phyloP scores from a whole-genome alignment of 306 rosid species.

The Geum urbanum region DNA sequence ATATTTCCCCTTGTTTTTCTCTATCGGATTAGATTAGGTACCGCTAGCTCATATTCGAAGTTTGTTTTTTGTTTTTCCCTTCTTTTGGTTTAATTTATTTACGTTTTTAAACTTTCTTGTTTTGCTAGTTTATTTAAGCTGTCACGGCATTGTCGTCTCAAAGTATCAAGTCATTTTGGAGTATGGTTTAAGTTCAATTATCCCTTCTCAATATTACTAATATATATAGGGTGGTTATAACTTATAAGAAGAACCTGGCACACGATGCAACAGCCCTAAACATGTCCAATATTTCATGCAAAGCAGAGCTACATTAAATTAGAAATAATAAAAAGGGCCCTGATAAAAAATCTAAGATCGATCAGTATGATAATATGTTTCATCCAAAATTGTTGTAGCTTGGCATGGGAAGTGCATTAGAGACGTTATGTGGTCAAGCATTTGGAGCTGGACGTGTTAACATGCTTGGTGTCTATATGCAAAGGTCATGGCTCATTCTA shows the following conservation, averaged over 20 bases:
- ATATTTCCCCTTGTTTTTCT: neutral
- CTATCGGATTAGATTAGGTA: neutral
- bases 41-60: neutral
- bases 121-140: neutral
- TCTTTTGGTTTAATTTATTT: neutral
- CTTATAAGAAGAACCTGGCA: too few species aligned
- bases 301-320: too few species aligned
- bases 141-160: neutral
- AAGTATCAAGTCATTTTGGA: neutral
- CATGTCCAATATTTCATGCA: too few species aligned
- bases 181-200: neutral
- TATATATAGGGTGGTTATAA: too few species aligned
- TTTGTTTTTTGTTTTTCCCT: neutral
- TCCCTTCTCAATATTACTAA: neutral
- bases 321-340: neutral
- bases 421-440: conserved; percentile 93
- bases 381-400: conserved; percentile 27
- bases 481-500: conserved; percentile 78
- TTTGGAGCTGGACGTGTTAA: conserved; percentile 75
- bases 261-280: too few species aligned
- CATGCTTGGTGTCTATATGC: conserved; percentile 87
- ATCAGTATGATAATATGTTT: neutral
- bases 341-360: too few species aligned
- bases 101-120: neutral
- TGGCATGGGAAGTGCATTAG: conserved; percentile 92